Evolutionary conservation across 2,329 filamentous ascomycete genomes (phyloP).

Genomic region (Colletotrichum spinosum): DNA sequence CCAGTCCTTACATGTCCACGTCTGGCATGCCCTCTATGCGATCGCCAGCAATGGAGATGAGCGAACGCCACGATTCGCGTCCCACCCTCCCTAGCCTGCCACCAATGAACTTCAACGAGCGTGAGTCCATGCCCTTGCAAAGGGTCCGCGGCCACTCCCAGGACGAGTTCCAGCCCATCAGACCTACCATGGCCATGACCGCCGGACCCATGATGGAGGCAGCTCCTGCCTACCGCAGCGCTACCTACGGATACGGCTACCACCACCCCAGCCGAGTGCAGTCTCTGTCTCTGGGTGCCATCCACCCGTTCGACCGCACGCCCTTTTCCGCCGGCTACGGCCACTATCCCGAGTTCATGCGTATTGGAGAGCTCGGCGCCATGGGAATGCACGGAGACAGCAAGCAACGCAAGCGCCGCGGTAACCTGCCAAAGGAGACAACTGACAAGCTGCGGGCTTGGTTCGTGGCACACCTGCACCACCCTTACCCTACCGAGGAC

Average conservation of each 20-base stretch:
- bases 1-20: slow-evolving; percentile 50
- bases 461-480: slow-evolving; percentile 81
- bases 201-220: slow-evolving; percentile 47
- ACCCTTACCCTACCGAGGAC: slow-evolving; percentile 82
- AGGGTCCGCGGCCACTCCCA: slow-evolving; percentile 46
- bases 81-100: slow-evolving; percentile 56
- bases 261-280: slow-evolving; percentile 59
- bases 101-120: slow-evolving; percentile 50
- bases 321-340: slow-evolving; percentile 57
- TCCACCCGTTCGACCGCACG: slow-evolving; percentile 55
- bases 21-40: slow-evolving; percentile 46
- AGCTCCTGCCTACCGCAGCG: slow-evolving; percentile 47
- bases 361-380: slow-evolving; percentile 53
- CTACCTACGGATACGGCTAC: slow-evolving; percentile 52
- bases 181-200: slow-evolving; percentile 44
- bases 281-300: slow-evolving; percentile 58
- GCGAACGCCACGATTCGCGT: slow-evolving; percentile 50
- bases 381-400: slow-evolving; percentile 54
- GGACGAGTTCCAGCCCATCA: slow-evolving; percentile 51
- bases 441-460: slow-evolving; percentile 84
- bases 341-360: slow-evolving; percentile 57
- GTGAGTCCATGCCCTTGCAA: slow-evolving; percentile 46
- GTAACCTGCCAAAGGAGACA: slow-evolving; percentile 90
- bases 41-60: slow-evolving; percentile 47
- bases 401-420: slow-evolving; percentile 74